phyloP scores from a whole-genome alignment of 2,329 filamentous ascomycete species.

The Fusarium sp. region DNA sequence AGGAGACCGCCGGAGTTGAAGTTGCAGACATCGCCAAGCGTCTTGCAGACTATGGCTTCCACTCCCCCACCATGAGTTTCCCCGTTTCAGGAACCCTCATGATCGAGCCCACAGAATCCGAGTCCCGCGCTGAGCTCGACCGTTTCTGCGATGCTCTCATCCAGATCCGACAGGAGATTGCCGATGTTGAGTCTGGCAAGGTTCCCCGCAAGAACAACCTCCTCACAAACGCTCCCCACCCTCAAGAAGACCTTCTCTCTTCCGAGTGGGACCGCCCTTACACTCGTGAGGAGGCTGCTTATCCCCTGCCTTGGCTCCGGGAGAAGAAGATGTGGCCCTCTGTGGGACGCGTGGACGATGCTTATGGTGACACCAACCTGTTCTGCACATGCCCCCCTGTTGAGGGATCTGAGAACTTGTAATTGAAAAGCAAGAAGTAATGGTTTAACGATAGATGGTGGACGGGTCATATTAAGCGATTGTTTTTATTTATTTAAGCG shows the following conservation, averaged over 20 bases:
- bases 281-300: constrained; percentile 82
- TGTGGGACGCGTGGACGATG: constrained; percentile 87
- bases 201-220: constrained; percentile 82
- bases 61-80: constrained; percentile 97
- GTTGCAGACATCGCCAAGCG: constrained; percentile 96
- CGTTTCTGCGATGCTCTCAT: constrained; percentile 93
- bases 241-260: constrained; percentile 79
- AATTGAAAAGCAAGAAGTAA: constrained; percentile 17
- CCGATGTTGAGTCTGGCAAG: constrained; percentile 82
- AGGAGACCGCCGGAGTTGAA: constrained; percentile 83
- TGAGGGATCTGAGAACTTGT: constrained; percentile 62
- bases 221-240: constrained; percentile 90
- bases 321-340: constrained; percentile 99
- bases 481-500: constrained; percentile 16
- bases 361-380: constrained; percentile 90
- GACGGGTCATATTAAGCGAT: constrained; percentile 19
- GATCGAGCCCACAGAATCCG: constrained; percentile 97
- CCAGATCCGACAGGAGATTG: constrained; percentile 85
- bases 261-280: constrained; percentile 83
- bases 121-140: constrained; percentile 91
- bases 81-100: constrained; percentile 94
- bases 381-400: constrained; percentile 95
- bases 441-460: constrained; percentile 19
- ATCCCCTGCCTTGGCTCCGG: constrained; percentile 81
- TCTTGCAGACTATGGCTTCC: constrained; percentile 96